Percentiles rank a stretch among this genome's conserved stretches.
These are phyloP conservation scores for Globisporangium cystogenes DNA, from an alignment of 352 stramenopile species.

Conservation along the genomic window DNA sequence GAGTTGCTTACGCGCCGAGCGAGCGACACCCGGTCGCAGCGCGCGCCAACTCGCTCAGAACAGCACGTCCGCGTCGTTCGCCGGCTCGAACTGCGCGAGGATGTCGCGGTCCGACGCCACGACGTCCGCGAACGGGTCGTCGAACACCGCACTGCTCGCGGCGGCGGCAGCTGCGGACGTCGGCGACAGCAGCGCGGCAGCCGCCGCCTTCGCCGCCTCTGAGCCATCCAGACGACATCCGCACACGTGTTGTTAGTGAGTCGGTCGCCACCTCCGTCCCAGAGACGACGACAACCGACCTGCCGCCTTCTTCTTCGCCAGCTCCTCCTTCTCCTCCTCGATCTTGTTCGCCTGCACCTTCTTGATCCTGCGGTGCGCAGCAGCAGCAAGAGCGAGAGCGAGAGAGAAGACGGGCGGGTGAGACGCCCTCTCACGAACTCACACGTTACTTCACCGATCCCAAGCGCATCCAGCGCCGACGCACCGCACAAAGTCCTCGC, in stretches of 20 bases:
- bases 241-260: neutral
- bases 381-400: neutral
- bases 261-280: neutral
- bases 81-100: slow-evolving; percentile 70
- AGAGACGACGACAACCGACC: slow-evolving; percentile 15
- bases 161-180: slow-evolving; percentile 8
- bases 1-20: neutral
- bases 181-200: slow-evolving; percentile 10
- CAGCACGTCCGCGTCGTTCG: slow-evolving; percentile 71
- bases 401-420: no score
- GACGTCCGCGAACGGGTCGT: slow-evolving; percentile 70
- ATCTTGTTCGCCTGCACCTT: slow-evolving; percentile 98
- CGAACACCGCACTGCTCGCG: slow-evolving; percentile 22
- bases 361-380: slow-evolving; percentile 95
- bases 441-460: no score
- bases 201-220: slow-evolving; percentile 13
- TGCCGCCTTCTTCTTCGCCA: slow-evolving; percentile 47
- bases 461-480: no score
- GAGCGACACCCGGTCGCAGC: neutral
- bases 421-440: no score
- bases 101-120: slow-evolving; percentile 72
- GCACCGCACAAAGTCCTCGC: slow-evolving; percentile 92
- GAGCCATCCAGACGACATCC: neutral
- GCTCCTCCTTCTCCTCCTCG: slow-evolving; percentile 69
- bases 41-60: slow-evolving; percentile 37